Conservation (phyloP, 164 flowering plant genomes). For the Nymphaea thermarum region DNA sequence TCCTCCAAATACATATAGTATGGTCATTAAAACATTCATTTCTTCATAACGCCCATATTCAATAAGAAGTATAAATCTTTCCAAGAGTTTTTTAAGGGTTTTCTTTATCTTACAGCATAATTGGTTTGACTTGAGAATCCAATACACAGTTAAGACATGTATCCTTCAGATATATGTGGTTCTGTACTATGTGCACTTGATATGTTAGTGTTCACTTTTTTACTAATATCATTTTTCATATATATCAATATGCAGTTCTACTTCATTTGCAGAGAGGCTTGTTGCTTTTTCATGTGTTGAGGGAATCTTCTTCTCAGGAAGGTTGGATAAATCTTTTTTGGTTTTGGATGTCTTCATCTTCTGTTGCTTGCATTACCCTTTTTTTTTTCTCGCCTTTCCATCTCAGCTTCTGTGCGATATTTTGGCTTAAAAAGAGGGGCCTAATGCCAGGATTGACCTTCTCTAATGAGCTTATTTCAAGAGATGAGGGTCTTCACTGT, state of each 20-base stretch:
- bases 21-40: no score
- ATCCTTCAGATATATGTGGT: background rate
- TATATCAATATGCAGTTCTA: conserved; percentile 25
- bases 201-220: background rate
- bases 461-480: conserved; percentile 82
- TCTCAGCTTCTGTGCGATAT: conserved; percentile 78
- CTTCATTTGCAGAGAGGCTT: conserved; percentile 63
- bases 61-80: no score
- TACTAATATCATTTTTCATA: conserved; percentile 2
- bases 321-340: conserved; percentile 23
- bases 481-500: conserved; percentile 86
- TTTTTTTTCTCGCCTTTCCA: background rate
- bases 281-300: conserved; percentile 85
- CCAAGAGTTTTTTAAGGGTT: no score
- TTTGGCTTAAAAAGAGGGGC: conserved; percentile 89
- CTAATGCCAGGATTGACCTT: conserved; percentile 83
- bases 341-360: background rate
- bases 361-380: background rate
- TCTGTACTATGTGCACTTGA: background rate
- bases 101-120: no score
- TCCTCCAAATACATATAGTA: no score
- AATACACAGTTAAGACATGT: background rate
- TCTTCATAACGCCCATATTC: no score
- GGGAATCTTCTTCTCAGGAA: conserved; percentile 90
- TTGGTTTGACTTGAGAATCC: no score